phyloP scores from a whole-genome alignment of 2,329 filamentous ascomycete genomes.

The Monilinia fructicola region DNA sequence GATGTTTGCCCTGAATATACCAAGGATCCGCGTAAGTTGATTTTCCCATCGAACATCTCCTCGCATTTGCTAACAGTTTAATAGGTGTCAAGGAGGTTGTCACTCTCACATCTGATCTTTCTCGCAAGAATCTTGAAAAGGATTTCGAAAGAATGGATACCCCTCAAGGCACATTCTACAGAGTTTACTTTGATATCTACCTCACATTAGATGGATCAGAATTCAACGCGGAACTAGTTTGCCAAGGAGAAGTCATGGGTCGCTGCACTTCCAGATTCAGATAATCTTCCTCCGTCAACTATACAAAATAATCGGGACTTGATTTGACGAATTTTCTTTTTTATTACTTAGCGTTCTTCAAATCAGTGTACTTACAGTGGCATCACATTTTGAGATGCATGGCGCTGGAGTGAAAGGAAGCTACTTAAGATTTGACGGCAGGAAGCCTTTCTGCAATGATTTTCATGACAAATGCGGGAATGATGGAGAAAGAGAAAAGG shows the following conservation, averaged over 20 bases:
- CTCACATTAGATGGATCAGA: conserved; percentile 95
- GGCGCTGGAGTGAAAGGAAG: conserved; percentile 18
- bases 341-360: conserved; percentile 21
- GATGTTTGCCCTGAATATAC: conserved; percentile 98
- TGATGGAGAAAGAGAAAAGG: background rate
- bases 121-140: conserved; percentile 97
- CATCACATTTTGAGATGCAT: conserved; percentile 18
- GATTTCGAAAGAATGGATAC: conserved; percentile 99
- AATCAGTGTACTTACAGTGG: conserved; percentile 22
- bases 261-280: conserved; percentile 88
- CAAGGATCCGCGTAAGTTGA: conserved; percentile 91
- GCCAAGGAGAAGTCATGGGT: conserved; percentile 98
- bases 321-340: conserved; percentile 34
- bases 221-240: conserved; percentile 98
- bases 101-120: conserved; percentile 93
- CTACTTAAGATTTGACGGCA: conserved; percentile 4
- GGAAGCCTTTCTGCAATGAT: conserved; percentile 13
- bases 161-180: conserved; percentile 93
- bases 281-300: conserved; percentile 40
- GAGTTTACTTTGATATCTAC: conserved; percentile 77
- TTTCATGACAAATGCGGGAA: conserved; percentile 10
- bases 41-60: background rate
- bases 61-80: conserved; percentile 35
- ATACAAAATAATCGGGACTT: conserved; percentile 25
- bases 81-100: conserved; percentile 98